Percentiles rank a stretch among this genome's conserved stretches.
These are phyloP conservation scores for Xylaria intraflava DNA, from an alignment of 495 filamentous ascomycete species.

Conservation along the genomic window DNA sequence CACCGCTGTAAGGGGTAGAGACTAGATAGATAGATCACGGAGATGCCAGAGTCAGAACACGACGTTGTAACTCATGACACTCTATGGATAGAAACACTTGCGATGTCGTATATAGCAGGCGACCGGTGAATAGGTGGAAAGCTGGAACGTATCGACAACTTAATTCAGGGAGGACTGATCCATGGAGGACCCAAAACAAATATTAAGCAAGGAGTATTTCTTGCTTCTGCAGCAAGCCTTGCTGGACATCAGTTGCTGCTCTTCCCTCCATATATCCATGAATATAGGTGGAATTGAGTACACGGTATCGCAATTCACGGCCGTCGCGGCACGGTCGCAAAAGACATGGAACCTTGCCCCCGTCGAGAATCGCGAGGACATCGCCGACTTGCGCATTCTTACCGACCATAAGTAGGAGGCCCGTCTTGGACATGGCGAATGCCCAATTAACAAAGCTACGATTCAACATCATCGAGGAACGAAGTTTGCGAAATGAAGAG, in stretches of 20 bases:
- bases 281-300: slow-evolving; percentile 7
- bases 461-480: neutral
- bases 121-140: too few relatives aligned
- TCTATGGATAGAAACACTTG: too few relatives aligned
- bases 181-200: neutral
- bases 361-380: slow-evolving; percentile 11
- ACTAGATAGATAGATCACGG: too few relatives aligned
- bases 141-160: too few relatives aligned
- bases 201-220: neutral
- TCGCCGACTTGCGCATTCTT: slow-evolving; percentile 2
- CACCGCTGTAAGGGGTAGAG: too few relatives aligned
- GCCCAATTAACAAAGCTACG: neutral
- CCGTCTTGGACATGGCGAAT: slow-evolving; percentile 2
- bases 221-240: neutral
- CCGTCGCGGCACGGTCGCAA: neutral
- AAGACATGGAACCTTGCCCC: slow-evolving; percentile 15
- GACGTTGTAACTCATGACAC: too few relatives aligned
- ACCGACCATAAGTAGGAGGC: slow-evolving; percentile 7
- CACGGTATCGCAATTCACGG: neutral
- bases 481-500: neutral
- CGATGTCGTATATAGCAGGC: too few relatives aligned
- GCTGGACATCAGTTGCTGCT: neutral
- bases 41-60: too few relatives aligned
- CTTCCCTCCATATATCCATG: slow-evolving; percentile 18
- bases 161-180: too few relatives aligned